A percentile compares a stretch with the other conserved stretches of the same genome.
Conservation (phyloP, 768 basidiomycete genomes). For the Russula emetica region DNA sequence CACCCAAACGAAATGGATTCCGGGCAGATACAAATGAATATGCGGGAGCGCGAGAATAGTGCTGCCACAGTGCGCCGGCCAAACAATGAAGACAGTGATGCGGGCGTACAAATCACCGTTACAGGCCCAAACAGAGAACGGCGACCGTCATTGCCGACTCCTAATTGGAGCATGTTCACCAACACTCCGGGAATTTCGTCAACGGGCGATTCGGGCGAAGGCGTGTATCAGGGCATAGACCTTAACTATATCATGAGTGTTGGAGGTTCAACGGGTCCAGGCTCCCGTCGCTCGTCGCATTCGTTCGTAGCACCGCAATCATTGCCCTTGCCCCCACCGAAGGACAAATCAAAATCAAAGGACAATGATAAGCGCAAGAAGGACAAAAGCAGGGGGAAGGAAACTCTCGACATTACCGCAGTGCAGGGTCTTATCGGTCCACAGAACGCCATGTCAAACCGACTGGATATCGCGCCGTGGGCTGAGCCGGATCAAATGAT, state of each 20-base stretch:
- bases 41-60: constrained; percentile 20
- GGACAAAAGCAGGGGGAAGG: constrained; percentile 13
- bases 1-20: background rate
- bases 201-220: constrained; percentile 8
- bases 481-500: background rate
- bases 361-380: constrained; percentile 25
- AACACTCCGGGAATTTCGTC: background rate
- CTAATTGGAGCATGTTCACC: constrained; percentile 22
- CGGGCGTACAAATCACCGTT: background rate
- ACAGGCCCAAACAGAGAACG: constrained; percentile 3
- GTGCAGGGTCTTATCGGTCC: constrained; percentile 11
- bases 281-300: constrained; percentile 23
- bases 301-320: constrained; percentile 21
- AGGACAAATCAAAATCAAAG: constrained; percentile 17
- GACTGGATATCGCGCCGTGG: constrained; percentile 23
- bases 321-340: constrained; percentile 17
- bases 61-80: constrained; percentile 17
- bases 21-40: background rate
- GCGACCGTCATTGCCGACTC: constrained; percentile 18
- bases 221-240: constrained; percentile 23
- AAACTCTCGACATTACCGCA: background rate
- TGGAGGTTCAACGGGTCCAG: constrained; percentile 1
- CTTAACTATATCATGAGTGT: constrained; percentile 23
- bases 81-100: background rate
- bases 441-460: background rate